These are phyloP conservation scores for Suhomyces taliae DNA, from an alignment of 1,139 yeast species.

Conservation along the genomic window DNA sequence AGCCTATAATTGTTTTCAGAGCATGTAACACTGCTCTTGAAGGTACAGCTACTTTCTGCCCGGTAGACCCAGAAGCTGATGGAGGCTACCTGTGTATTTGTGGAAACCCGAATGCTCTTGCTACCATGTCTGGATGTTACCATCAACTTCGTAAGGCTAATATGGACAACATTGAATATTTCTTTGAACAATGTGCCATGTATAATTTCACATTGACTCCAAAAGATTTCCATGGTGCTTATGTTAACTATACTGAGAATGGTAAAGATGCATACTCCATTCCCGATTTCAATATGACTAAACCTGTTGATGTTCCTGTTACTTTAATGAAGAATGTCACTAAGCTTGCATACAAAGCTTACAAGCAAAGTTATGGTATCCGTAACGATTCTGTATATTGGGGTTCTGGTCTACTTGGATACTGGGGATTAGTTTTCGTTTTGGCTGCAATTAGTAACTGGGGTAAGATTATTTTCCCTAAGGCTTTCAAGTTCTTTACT, in stretches of 20 bases:
- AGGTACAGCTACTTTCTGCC: neutral
- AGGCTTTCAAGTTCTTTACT: slow-evolving; percentile 15
- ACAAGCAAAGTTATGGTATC: slow-evolving; percentile 31
- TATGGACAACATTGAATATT: neutral
- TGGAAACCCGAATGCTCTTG: slow-evolving; percentile 12
- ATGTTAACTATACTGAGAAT: slow-evolving; percentile 14
- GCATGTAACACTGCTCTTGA: neutral
- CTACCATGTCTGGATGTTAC: slow-evolving; percentile 15
- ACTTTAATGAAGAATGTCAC: slow-evolving; percentile 15
- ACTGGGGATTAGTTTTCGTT: slow-evolving; percentile 48
- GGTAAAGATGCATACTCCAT: slow-evolving; percentile 23
- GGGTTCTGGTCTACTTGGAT: slow-evolving; percentile 49
- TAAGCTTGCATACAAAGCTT: slow-evolving; percentile 18
- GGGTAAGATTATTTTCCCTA: slow-evolving; percentile 30
- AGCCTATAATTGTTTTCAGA: neutral
- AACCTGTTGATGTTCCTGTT: slow-evolving; percentile 23
- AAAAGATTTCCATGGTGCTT: neutral
- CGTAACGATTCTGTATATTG: slow-evolving; percentile 40
- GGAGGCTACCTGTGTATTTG: slow-evolving; percentile 10
- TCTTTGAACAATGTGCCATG: slow-evolving; percentile 11
- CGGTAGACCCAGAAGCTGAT: neutral
- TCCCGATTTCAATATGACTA: slow-evolving; percentile 20
- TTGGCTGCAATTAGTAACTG: slow-evolving; percentile 43
- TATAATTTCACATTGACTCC: neutral
- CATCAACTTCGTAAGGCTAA: neutral